These are phyloP conservation scores for Skeletonema menzelii DNA, from an alignment of 108 stramenopile species.

Conservation along the genomic window DNA sequence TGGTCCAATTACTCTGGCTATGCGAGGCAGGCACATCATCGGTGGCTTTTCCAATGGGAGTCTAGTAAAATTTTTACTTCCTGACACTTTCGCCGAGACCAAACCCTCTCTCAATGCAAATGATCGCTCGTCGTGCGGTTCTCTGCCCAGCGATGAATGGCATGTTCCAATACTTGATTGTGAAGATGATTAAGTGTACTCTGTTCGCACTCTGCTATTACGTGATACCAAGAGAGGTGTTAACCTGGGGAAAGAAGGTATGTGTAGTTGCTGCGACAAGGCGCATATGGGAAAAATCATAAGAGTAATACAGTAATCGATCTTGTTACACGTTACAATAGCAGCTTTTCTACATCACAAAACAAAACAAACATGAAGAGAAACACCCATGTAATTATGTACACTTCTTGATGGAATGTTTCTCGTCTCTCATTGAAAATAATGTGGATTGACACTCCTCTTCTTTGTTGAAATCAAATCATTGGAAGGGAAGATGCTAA, in stretches of 20 bases:
- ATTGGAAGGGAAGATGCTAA: conserved; percentile 46
- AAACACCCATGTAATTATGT: not conserved
- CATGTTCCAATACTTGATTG: conserved; percentile 13
- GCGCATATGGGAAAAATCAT: not conserved
- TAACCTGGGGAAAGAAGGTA: no score
- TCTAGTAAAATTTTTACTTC: conserved; percentile 11
- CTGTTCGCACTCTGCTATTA: no score
- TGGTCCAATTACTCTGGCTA: conserved; percentile 27
- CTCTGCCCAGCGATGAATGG: conserved; percentile 42
- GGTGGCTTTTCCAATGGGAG: conserved; percentile 42
- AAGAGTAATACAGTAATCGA: conserved; percentile 3
- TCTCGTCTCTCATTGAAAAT: not conserved
- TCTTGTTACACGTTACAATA: not conserved
- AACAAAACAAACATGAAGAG: not conserved
- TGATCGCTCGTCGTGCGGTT: conserved; percentile 10
- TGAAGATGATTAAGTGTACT: no score
- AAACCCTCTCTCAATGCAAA: conserved; percentile 21
- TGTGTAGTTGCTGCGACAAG: no score
- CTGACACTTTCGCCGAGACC: conserved; percentile 6
- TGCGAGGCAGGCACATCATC: conserved; percentile 28
- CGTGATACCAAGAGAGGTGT: no score
- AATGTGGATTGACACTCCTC: not conserved
- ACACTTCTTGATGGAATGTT: not conserved
- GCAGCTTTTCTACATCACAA: not conserved
- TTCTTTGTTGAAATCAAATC: conserved; percentile 19